These are phyloP conservation scores for Oropetium thomaeum DNA, from an alignment of 176 grass and related monocot genomes.

Conservation along the genomic window DNA sequence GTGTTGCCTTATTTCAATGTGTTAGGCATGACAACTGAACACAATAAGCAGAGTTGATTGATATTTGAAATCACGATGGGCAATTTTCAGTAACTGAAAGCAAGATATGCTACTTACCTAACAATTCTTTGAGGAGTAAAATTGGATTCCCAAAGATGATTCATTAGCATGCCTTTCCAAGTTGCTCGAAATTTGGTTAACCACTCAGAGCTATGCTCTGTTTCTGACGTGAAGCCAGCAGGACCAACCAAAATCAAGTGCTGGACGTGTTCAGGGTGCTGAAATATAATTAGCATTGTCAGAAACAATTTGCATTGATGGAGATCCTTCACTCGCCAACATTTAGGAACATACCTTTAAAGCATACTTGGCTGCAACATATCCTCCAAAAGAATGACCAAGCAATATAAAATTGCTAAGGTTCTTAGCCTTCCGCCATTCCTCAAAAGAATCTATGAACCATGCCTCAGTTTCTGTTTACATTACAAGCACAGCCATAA, in stretches of 20 bases:
- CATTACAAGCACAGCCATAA: slow-evolving; percentile 32
- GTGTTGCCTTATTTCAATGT: too few relatives aligned
- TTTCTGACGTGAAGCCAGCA: slow-evolving; percentile 85
- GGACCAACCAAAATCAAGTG: slow-evolving; percentile 98
- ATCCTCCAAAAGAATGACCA: slow-evolving; percentile 98
- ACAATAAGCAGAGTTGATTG: not conserved
- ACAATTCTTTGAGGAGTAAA: slow-evolving; percentile 92
- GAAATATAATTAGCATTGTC: slow-evolving; percentile 32
- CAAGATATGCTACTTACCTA: slow-evolving; percentile 40
- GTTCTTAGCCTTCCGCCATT: slow-evolving; percentile 97
- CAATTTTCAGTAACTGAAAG: not conserved
- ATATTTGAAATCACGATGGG: not conserved
- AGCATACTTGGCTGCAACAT: slow-evolving; percentile 95
- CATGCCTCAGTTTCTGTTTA: slow-evolving; percentile 90
- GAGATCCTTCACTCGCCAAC: slow-evolving; percentile 6
- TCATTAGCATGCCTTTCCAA: slow-evolving; percentile 80
- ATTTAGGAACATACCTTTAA: slow-evolving; percentile 52
- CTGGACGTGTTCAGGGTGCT: slow-evolving; percentile 95
- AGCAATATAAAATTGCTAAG: slow-evolving; percentile 93
- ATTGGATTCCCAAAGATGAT: slow-evolving; percentile 98
- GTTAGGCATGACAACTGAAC: not conserved
- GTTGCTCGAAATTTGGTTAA: slow-evolving; percentile 84
- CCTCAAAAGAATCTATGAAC: slow-evolving; percentile 99
- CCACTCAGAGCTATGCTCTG: slow-evolving; percentile 83
- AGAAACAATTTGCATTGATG: slow-evolving; percentile 14